A percentile compares a stretch with the other conserved stretches of the same genome.
Conservation (phyloP, 2,329 filamentous ascomycete genomes). For the Botrytis paeoniae region DNA sequence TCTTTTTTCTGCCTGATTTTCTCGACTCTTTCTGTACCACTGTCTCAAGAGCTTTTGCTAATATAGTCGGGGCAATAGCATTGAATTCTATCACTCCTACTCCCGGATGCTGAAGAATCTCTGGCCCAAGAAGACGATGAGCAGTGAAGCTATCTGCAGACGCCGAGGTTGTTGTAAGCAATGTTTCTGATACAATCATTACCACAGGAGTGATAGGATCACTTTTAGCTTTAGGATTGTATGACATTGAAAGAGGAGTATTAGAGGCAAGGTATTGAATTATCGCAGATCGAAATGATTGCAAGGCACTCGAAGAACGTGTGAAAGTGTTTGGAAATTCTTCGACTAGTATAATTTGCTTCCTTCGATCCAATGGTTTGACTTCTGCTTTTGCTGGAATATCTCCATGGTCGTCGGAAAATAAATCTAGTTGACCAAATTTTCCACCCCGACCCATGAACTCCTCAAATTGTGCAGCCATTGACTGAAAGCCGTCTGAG, state of each 20-base stretch:
- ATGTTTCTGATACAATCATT: conserved; percentile 87
- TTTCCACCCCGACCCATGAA: conserved; percentile 80
- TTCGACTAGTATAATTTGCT: conserved; percentile 69
- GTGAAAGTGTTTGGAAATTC: conserved; percentile 78
- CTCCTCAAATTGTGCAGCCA: conserved; percentile 82
- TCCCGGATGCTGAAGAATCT: conserved; percentile 77
- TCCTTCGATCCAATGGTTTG: conserved; percentile 36
- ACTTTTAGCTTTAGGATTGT: conserved; percentile 34
- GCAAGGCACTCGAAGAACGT: conserved; percentile 60
- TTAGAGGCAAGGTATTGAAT: conserved; percentile 70
- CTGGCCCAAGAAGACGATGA: conserved; percentile 81
- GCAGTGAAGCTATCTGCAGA: conserved; percentile 90
- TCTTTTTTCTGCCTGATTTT: conserved; percentile 69
- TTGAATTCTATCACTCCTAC: conserved; percentile 89
- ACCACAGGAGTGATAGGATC: conserved; percentile 69
- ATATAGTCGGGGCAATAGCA: conserved; percentile 78
- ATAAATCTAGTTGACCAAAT: conserved; percentile 66
- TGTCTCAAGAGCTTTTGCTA: conserved; percentile 78
- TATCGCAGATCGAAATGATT: conserved; percentile 72
- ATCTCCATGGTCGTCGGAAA: conserved; percentile 32
- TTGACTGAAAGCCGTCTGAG: conserved; percentile 63
- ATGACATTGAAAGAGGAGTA: conserved; percentile 51
- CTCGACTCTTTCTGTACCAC: conserved; percentile 83
- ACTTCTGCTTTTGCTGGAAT: conserved; percentile 35
- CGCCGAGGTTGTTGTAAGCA: conserved; percentile 80